phyloP scores from a whole-genome alignment of 208 protist genomes.

The Angomonas deanei region DNA sequence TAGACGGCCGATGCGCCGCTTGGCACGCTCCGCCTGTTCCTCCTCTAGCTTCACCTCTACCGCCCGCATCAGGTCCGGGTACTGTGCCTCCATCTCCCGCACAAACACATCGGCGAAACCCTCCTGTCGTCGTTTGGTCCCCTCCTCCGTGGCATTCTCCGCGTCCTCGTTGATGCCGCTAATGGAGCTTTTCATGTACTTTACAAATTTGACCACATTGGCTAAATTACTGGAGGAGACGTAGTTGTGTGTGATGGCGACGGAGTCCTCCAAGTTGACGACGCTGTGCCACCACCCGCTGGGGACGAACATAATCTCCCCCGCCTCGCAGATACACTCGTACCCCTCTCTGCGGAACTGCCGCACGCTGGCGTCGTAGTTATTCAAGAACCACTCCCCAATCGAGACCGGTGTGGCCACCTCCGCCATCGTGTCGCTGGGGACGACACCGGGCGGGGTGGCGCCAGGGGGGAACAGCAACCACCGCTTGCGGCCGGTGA shows the following conservation, averaged over 20 bases:
- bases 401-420: conserved; percentile 84
- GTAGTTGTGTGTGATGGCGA: conserved; percentile 90
- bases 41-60: conserved; percentile 44
- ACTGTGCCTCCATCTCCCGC: conserved; percentile 36
- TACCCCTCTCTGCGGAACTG: conserved; percentile 56
- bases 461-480: conserved; percentile 77
- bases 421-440: conserved; percentile 77
- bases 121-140: conserved; percentile 30
- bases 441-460: conserved; percentile 69
- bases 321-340: conserved; percentile 81
- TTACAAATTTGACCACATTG: conserved; percentile 80
- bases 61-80: conserved; percentile 48
- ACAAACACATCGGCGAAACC: conserved; percentile 69
- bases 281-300: conserved; percentile 90
- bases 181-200: conserved; percentile 74
- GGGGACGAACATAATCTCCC: conserved; percentile 89
- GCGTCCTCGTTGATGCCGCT: conserved; percentile 84
- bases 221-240: conserved; percentile 69
- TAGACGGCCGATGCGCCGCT: conserved; percentile 33
- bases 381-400: conserved; percentile 83
- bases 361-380: conserved; percentile 75
- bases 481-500: conserved; percentile 86
- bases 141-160: conserved; percentile 38
- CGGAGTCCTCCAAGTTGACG: conserved; percentile 83
- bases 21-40: conserved; percentile 45